Conservation (phyloP, 2,329 filamentous ascomycete genomes). For the Fusarium oxysporum region DNA sequence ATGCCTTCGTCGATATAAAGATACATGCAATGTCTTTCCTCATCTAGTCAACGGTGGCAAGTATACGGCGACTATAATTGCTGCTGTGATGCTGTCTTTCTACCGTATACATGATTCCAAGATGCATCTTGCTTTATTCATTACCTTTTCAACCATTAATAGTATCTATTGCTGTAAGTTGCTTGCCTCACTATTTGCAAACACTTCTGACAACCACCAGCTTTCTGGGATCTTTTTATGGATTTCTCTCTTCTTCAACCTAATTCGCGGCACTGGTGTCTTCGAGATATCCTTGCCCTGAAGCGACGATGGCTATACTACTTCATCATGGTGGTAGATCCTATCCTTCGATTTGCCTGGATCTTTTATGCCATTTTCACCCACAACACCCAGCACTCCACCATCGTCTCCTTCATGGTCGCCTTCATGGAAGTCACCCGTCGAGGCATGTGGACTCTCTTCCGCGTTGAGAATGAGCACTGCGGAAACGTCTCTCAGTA, state of each 20-base stretch:
- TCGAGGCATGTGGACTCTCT: slow-evolving; percentile 89
- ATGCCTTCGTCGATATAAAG: slow-evolving; percentile 88
- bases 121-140: slow-evolving; percentile 75
- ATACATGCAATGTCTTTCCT: slow-evolving; percentile 89
- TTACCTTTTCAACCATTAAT: slow-evolving; percentile 84
- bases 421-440: slow-evolving; percentile 83
- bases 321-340: slow-evolving; percentile 82
- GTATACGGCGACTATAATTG: slow-evolving; percentile 85
- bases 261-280: slow-evolving; percentile 72
- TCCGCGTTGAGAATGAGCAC: slow-evolving; percentile 98
- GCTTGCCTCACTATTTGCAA: neutral
- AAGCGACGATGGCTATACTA: slow-evolving; percentile 89
- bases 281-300: slow-evolving; percentile 84
- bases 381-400: slow-evolving; percentile 83
- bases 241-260: slow-evolving; percentile 93
- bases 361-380: slow-evolving; percentile 91
- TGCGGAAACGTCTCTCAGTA: slow-evolving; percentile 91
- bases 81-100: slow-evolving; percentile 81
- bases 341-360: slow-evolving; percentile 91
- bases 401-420: slow-evolving; percentile 82
- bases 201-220: slow-evolving; percentile 50
- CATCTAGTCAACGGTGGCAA: slow-evolving; percentile 94
- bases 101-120: slow-evolving; percentile 78
- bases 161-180: slow-evolving; percentile 80
- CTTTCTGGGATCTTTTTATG: slow-evolving; percentile 95